Conservation (phyloP, 2,329 filamentous ascomycete species). For the Ophioceras dolichostomum region DNA sequence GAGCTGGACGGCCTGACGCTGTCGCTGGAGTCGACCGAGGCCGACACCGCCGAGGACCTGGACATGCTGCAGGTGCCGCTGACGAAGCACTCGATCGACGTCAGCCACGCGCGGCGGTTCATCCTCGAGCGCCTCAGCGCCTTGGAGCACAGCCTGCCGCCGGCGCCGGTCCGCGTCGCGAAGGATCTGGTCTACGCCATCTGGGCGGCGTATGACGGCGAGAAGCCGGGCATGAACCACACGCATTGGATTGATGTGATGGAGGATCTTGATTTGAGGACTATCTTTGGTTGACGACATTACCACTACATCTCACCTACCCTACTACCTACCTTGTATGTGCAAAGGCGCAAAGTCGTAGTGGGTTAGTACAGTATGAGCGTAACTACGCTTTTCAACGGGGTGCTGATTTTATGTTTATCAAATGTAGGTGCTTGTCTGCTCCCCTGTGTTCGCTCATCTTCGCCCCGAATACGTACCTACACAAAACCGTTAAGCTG, state of each 20-base stretch:
- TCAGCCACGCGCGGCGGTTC: slow-evolving; percentile 22
- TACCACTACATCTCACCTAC: no score
- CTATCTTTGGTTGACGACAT: slow-evolving; percentile 7
- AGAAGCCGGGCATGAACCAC: slow-evolving; percentile 11
- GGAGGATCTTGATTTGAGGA: slow-evolving; percentile 9
- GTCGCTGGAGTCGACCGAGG: not conserved
- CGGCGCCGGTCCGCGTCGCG: slow-evolving; percentile 23
- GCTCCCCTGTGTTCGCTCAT: no score
- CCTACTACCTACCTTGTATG: no score
- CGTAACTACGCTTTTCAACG: no score
- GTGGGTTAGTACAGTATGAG: no score
- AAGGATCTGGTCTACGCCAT: slow-evolving; percentile 23
- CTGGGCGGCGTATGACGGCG: slow-evolving; percentile 24
- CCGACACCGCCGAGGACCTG: not conserved
- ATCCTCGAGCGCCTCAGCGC: slow-evolving; percentile 20
- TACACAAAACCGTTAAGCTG: no score
- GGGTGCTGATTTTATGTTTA: no score
- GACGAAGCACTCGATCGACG: slow-evolving; percentile 3
- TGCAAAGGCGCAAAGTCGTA: no score
- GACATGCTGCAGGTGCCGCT: not conserved
- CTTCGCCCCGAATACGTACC: no score
- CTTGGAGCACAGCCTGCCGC: slow-evolving; percentile 23
- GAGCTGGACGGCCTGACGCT: not conserved
- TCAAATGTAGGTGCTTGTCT: no score
- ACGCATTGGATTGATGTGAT: slow-evolving; percentile 28